Conservation (phyloP, 257 asterid species). For the Coffea eugenioides region DNA sequence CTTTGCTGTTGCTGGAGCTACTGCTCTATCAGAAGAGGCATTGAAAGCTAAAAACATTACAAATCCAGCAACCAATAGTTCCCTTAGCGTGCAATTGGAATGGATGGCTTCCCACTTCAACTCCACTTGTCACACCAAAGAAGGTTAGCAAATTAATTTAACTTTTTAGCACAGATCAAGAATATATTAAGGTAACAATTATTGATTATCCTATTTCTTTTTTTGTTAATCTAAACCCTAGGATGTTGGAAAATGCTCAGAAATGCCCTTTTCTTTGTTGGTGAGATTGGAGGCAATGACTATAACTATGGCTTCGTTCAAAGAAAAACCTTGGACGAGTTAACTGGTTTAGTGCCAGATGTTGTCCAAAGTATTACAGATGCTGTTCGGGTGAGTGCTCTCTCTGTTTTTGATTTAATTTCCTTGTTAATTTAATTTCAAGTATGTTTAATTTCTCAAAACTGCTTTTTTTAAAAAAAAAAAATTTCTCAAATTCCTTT, state of each 20-base stretch:
- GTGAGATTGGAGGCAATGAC: slow-evolving; percentile 36
- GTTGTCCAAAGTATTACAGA: too few relatives aligned
- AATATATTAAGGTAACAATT: background rate
- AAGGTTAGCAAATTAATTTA: background rate
- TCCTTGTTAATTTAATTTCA: too few relatives aligned
- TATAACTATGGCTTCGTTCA: too few relatives aligned
- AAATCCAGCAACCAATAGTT: slow-evolving; percentile 6
- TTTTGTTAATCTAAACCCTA: background rate
- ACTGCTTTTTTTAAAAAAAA: too few relatives aligned
- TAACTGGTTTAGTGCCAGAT: too few relatives aligned
- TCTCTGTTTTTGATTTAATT: background rate
- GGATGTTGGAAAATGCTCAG: slow-evolving; percentile 25
- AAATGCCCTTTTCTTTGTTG: slow-evolving; percentile 27
- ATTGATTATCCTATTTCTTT: background rate
- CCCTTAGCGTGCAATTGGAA: slow-evolving; percentile 16
- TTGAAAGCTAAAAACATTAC: background rate
- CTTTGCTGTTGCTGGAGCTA: slow-evolving; percentile 6
- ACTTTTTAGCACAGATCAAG: too few relatives aligned
- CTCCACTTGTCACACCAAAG: slow-evolving; percentile 1
- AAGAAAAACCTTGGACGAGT: too few relatives aligned
- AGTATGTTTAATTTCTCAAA: too few relatives aligned
- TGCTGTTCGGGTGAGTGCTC: too few relatives aligned
- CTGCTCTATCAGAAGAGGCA: background rate
- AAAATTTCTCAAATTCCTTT: too few relatives aligned
- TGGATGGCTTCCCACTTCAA: slow-evolving; percentile 21